Base-by-base conservation (phyloP, 768 basidiomycete species). In the Leucogyrophana mollusca region DNA sequence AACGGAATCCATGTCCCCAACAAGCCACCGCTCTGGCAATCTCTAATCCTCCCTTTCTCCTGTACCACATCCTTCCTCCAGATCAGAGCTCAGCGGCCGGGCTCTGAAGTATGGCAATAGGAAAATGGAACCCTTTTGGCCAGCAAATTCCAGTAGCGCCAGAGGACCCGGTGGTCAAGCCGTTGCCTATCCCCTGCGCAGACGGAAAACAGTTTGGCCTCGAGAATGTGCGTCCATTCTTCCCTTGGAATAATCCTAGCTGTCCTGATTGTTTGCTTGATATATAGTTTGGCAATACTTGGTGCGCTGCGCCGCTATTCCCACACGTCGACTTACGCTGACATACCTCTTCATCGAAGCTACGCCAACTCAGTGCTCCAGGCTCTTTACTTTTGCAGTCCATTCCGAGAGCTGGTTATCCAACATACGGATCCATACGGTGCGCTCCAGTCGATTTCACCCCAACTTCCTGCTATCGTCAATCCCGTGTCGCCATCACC, bases 361-460 rank as follows among this genome's bases (percentile, higher is more conserved):
- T 99, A 99, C 68, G 94, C 89, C 72, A 99, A 98, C 69, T 96
- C 95, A n/a, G 93, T 99, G 18, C 77, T 99, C 13, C 95, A 99
- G 66, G 86, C 96, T 0, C 80, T 98, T 45, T 99, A 97, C 72
- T 95, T 94, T 65, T 97, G 94, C 64, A 71, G 80, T 18, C 94
- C 95, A 2, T 97, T 99, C 64, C 80, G 94, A 41, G 87, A 94
- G 40, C 88, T 96, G 47, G 76, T 97, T 55, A 69, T 87, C n/a
- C 89, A 86, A 55, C 73, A 76, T 49, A 57, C 71, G 43, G 87
- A 83, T 67, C 68, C 69, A 43, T 80, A 74, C 46, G 61, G 63
- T n/a, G 27, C 56, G 6, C 45, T 72, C 64, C 51, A 70, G 60
- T 51, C 63, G 66, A 21, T 51, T 46, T 39, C 59, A 2, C 52